Conservation (phyloP, 345 rosid species). For the Eucalyptus sp. region DNA sequence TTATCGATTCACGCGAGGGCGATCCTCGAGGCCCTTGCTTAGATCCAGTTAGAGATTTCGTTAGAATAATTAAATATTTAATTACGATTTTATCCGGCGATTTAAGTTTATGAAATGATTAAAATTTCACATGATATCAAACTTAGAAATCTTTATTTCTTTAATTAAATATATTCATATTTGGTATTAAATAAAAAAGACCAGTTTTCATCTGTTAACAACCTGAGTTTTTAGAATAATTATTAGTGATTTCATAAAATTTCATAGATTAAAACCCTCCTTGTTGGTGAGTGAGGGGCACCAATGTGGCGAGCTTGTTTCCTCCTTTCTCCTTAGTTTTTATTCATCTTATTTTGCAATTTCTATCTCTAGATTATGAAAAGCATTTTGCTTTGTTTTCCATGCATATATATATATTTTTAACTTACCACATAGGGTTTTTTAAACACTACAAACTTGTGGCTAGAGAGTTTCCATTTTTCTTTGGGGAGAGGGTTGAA, state of each 20-base stretch:
- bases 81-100: no score
- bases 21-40: no score
- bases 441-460: no score
- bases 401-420: fast-evolving
- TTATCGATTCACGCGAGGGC: neutral
- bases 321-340: neutral
- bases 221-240: fast-evolving
- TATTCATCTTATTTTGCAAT: neutral
- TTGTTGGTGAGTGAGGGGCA: fast-evolving
- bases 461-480: neutral
- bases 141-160: fast-evolving
- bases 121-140: fast-evolving
- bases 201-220: fast-evolving
- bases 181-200: no score
- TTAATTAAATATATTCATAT: no score
- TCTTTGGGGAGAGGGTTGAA: no score
- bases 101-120: no score
- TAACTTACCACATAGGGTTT: neutral
- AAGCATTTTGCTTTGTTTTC: neutral
- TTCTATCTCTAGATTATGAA: neutral
- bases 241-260: fast-evolving
- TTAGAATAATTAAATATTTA: no score
- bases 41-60: fast-evolving
- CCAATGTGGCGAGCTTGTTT: neutral
- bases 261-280: fast-evolving